These are phyloP conservation scores for Neoscytalidium dimidiatum DNA, from an alignment of 2,329 filamentous ascomycete genomes.

Conservation along the genomic window DNA sequence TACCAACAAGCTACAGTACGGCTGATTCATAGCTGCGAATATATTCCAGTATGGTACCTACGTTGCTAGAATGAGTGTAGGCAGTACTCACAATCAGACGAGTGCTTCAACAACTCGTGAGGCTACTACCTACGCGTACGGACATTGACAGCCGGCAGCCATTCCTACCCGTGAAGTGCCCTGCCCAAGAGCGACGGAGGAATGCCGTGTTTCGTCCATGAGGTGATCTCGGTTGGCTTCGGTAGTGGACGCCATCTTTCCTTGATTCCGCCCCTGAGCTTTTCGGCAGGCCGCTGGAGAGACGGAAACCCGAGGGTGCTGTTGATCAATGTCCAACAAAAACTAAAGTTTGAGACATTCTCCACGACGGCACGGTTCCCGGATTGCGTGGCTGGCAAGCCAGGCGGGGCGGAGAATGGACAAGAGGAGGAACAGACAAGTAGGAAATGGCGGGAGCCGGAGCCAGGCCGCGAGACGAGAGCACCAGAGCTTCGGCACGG, in stretches of 20 bases:
- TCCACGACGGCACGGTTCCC: background rate
- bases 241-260: background rate
- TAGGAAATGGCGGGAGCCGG: too few relatives aligned
- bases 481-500: background rate
- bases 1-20: too few relatives aligned
- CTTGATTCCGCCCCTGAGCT: background rate
- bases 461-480: background rate
- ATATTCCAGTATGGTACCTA: too few relatives aligned
- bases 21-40: too few relatives aligned
- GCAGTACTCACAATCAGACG: too few relatives aligned
- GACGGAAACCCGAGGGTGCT: background rate
- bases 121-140: too few relatives aligned
- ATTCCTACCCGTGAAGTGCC: too few relatives aligned
- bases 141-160: too few relatives aligned
- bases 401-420: background rate
- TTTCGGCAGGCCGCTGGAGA: background rate
- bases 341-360: background rate
- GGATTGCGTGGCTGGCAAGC: background rate
- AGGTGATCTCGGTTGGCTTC: background rate
- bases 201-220: background rate
- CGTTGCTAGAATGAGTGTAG: too few relatives aligned
- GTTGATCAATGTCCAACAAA: background rate
- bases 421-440: background rate
- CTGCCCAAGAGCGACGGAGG: background rate
- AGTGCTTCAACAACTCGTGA: too few relatives aligned